Evolutionary conservation across 2,329 filamentous ascomycete species (phyloP).

Genomic region (Gaeumannomyces tritici): DNA sequence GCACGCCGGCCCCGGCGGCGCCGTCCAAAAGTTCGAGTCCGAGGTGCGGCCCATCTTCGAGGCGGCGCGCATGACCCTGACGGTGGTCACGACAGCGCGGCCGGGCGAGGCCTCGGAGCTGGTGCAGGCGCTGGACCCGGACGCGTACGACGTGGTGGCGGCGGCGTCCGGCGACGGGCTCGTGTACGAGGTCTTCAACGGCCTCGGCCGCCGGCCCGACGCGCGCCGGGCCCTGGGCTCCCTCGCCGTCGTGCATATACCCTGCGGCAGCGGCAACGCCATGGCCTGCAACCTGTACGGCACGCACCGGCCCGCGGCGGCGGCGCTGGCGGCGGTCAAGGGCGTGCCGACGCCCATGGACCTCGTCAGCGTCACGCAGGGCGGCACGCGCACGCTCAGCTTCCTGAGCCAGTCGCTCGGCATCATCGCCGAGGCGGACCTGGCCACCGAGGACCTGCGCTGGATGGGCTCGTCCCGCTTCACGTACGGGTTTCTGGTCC

Average conservation of each 20-base stretch:
- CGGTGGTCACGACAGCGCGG: constrained; percentile 62
- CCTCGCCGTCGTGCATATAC: constrained; percentile 77
- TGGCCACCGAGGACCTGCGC: constrained; percentile 81
- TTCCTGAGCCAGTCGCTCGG: constrained; percentile 88
- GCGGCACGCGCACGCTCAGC: constrained; percentile 62
- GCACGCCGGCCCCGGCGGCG: constrained; percentile 72
- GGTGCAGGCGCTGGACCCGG: constrained; percentile 63
- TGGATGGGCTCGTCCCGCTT: constrained; percentile 91
- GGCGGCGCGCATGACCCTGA: constrained; percentile 68
- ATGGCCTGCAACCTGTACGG: constrained; percentile 87
- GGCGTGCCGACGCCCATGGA: constrained; percentile 78
- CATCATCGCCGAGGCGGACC: constrained; percentile 80
- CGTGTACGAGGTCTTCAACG: constrained; percentile 91
- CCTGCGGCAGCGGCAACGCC: constrained; percentile 89
- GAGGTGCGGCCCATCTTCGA: constrained; percentile 75
- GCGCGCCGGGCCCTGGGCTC: constrained; percentile 64
- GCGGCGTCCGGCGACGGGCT: constrained; percentile 90
- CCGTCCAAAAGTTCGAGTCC: constrained; percentile 61
- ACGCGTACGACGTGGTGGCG: constrained; percentile 74
- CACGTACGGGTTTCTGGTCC: constrained; percentile 70
- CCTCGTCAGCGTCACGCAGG: constrained; percentile 79
- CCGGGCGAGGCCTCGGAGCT: constrained; percentile 73
- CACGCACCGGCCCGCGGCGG: constrained; percentile 62
- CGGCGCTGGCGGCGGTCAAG: constrained; percentile 79
- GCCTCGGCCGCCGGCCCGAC: constrained; percentile 67